Evolutionary conservation across 1,284 basidiomycete species (phyloP).

Genomic region (Rhizopogon parksii): DNA sequence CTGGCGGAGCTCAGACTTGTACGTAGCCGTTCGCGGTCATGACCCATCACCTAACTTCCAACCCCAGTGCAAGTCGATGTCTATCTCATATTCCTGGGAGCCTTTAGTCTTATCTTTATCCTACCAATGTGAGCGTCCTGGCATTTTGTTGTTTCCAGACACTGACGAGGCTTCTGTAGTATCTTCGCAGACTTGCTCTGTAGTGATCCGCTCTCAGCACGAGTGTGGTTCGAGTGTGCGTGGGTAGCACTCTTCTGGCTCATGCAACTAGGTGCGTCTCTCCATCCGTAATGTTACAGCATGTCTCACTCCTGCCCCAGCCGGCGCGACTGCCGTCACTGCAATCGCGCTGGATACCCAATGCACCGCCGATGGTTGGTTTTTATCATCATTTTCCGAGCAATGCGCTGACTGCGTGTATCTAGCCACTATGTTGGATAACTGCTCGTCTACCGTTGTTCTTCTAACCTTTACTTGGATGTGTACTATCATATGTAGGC

Average conservation of each 20-base stretch:
- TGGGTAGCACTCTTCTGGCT: conserved; percentile 57
- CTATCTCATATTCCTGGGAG: conserved; percentile 59
- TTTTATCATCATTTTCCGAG: background rate
- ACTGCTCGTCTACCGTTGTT: conserved; percentile 52
- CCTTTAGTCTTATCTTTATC: conserved; percentile 48
- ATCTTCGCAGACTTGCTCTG: conserved; percentile 55
- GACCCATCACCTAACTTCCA: conserved; percentile 6
- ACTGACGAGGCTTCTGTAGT: conserved; percentile 29
- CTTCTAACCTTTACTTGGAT: conserved; percentile 63
- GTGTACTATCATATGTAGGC: conserved; percentile 48
- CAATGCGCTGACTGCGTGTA: background rate
- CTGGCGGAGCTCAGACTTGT: conserved; percentile 28
- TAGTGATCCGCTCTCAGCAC: conserved; percentile 44
- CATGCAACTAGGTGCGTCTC: conserved; percentile 52
- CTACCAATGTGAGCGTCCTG: conserved; percentile 48
- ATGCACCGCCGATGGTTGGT: conserved; percentile 14
- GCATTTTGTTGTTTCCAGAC: background rate
- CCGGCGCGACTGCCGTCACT: conserved; percentile 40
- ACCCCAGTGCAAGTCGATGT: conserved; percentile 43
- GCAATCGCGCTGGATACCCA: conserved; percentile 29
- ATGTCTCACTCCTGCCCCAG: conserved; percentile 25
- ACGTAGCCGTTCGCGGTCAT: conserved; percentile 15
- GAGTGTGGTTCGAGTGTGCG: conserved; percentile 64
- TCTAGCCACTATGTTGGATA: background rate
- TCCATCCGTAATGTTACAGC: background rate